Base-by-base conservation (phyloP, 164 flowering plant genomes). In the Liriodendron chinense region DNA sequence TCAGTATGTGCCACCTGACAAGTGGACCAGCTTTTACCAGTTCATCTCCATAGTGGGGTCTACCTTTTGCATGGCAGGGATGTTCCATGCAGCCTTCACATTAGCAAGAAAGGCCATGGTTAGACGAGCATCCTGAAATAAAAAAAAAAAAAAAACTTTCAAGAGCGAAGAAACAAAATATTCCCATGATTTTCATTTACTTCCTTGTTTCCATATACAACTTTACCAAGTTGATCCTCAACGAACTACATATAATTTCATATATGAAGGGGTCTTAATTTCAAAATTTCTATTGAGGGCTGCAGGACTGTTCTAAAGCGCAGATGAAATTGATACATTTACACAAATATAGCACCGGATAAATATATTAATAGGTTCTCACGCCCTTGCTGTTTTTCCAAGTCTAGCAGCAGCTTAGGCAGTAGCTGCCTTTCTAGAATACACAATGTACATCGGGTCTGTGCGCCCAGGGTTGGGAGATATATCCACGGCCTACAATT, bases 401-500 rank as follows among this genome's bases (percentile, higher is more conserved):
- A 62, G 23, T 62, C 61, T 12, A 47, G 43, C 57, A 47, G 43
- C 57, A 28, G 50, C 47, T 86, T 78, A 87, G 43, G 86, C 90
- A 14, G 87, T 78, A 50, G 83, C 74, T 20, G 85, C 72, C 79
- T 95, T 95, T 81, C 89, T 89, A 3, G 98, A 90, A 78, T 86
- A 86, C 0, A 95, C 98, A 78, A 93, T 80, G 77, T 90, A 95
- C 97, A 95, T 88, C 0, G 98, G 98, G 75, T 95, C 98, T 24
- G 98, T 86, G 25, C 92, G 93, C 65, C 98, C 98, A 14, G 97
- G 98, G 43, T 91, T 93, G 12, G 98, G 98, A 76, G 98, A 95
- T 78, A 93, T 89, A 82, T 95, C 97, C 67, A 92, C 92, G 7
- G 96, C 97, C 98, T 95, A 89, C 83, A 77, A 79, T 53, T 56